Base-by-base conservation (phyloP, 2,329 filamentous ascomycete genomes). In the Diatrype stigma region DNA sequence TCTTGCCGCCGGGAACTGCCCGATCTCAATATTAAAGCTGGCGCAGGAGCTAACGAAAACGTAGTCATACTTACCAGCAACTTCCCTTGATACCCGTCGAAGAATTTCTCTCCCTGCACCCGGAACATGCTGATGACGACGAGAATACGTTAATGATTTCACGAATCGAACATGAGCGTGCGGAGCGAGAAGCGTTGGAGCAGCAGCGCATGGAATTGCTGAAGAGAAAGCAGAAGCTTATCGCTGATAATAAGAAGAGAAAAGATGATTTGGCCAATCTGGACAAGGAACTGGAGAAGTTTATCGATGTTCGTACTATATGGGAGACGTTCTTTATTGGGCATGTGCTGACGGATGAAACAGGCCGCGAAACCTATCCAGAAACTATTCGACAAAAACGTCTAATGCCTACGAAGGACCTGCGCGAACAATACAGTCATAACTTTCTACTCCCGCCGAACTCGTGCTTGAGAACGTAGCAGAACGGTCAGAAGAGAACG, bases 211-310 rank as follows among this genome's bases (percentile, higher is more conserved):
- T 91, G 67, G 86, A 87, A 58, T 75, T 92, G 2, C 72, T 91
- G 44, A 90, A 80, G 65, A 72, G 78, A 48, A 84, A 84, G 62
- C 78, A 81, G 59, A 83, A 83, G 67, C 75, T 84, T 46, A 83
- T 82, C 47, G 75, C 79, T 1, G 81, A 84, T 67, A 96, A 96
- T 67, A 96, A 95, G 73, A 90, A 90, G 72, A 82, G 93, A 59
- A 96, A 96, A 68, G 92, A 96, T 50, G 91, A 97, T 63, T 74
- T 99, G 46, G 91, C 89, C 19, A 96, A 88, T 63, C 74, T 99
- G 54, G 94, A 99, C 63, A 87, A 89, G 64, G 90, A 96, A 69
- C 75, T 97, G 51, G 94, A 97, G 72, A 92, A 89, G 63, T 96
- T 96, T 65, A 93, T 96, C 62, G 90, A 95, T 70, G 89, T 90